phyloP scores from a whole-genome alignment of 306 rosid genomes.

The Canavalia gladiata region DNA sequence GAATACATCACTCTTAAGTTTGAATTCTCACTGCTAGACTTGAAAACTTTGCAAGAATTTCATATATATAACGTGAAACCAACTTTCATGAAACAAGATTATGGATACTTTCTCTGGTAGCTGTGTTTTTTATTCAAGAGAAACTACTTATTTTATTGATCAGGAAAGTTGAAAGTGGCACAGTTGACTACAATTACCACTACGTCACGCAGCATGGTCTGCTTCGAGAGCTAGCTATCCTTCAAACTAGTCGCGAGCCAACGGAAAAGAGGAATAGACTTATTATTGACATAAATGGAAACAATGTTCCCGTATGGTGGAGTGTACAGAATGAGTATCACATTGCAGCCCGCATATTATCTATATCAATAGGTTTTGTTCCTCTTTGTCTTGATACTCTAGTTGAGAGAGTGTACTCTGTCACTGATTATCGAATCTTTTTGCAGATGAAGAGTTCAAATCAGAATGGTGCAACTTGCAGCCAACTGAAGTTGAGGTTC shows the following conservation, averaged over 20 bases:
- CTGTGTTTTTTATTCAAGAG: not conserved
- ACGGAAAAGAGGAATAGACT: constrained; percentile 56
- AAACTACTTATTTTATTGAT: constrained; percentile 8
- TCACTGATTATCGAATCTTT: constrained; percentile 27
- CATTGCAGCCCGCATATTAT: constrained; percentile 56
- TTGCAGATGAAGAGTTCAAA: constrained; percentile 67
- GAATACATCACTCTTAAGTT: too few species aligned
- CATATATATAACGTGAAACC: not conserved
- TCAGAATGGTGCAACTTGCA: constrained; percentile 62
- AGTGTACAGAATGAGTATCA: constrained; percentile 44
- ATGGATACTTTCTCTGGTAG: not conserved
- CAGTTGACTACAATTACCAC: constrained; percentile 57
- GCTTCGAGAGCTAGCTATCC: constrained; percentile 74
- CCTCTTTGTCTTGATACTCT: constrained; percentile 18
- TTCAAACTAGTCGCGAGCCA: constrained; percentile 45
- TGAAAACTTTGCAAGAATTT: not conserved
- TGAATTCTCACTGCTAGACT: too few species aligned
- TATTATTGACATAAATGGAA: constrained; percentile 54
- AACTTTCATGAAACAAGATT: not conserved
- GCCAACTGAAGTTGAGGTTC: constrained; percentile 61
- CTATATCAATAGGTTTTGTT: constrained; percentile 72
- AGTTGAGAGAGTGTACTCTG: not conserved
- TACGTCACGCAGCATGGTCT: constrained; percentile 62
- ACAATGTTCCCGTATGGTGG: constrained; percentile 72
- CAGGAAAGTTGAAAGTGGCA: constrained; percentile 55